Evolutionary conservation across 257 asterid genomes (phyloP), one percentile per base, ranked within the genome.

Genomic region (Solanum neorickii): DNA sequence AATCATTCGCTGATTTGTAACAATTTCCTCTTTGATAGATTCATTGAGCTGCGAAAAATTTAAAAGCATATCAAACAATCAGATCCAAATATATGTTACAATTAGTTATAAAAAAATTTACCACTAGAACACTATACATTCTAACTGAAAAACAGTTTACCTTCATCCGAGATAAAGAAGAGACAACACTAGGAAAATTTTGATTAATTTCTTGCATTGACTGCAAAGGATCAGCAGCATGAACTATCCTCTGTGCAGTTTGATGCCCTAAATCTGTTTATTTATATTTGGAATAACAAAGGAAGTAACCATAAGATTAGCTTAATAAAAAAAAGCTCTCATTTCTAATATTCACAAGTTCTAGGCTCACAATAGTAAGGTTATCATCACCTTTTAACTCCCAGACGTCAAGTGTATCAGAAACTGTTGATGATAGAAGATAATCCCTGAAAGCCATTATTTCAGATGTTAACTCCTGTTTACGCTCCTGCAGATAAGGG

Each of bases 361-460:
- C 85, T 49, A 23, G 44, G 85, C 69, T 46, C 35, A 82, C 59
- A 59, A 88, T 33, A 83, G 83, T 56, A 83, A 25, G 35, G 60
- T 39, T 52, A 83, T 44, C 87, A 85, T 74, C 93, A 97, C 99
- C 99, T 93, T 95, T 97, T 88, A 97, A 92, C 91, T 97, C 99
- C 99, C 99, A 97, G 68, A 97, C 94, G 88, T 96, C 98, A 46
- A 97, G 88, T 37, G 99, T 93, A 90, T 97, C 99, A 87, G 99
- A 97, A 89, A 94, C 59, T 86, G 98, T 89, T 77, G 99, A 93
- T 82, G 99, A 97, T 89, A 97, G 89, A 62, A 95, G 95, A 92
- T 91, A 92, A 92, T 97, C 99, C 95, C 99, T 93, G 92, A 97
- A 97, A 83, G 98, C 98, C 99, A 97, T 97, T 86, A 95, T 91